A percentile compares a stretch with the other conserved stretches of the same genome.
These are phyloP conservation scores for Xylaria cubensis DNA, from an alignment of 495 filamentous ascomycete species.

Conservation along the genomic window DNA sequence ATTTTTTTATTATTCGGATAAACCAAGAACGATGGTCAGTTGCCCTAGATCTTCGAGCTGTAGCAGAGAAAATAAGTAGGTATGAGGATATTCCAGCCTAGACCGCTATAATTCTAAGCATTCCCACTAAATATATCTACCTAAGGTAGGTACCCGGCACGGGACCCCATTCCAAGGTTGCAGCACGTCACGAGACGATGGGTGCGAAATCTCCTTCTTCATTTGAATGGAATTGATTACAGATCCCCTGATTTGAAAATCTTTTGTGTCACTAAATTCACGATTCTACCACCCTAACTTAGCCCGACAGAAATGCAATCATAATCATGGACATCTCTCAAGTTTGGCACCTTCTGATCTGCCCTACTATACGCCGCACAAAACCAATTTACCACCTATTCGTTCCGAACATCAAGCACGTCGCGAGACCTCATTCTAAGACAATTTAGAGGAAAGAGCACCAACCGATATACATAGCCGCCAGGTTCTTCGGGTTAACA, in stretches of 20 bases:
- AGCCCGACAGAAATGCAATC: not conserved
- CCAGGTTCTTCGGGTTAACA: slow-evolving; percentile 74
- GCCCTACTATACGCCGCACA: not conserved
- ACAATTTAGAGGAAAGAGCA: slow-evolving; percentile 79
- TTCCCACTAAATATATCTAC: not conserved
- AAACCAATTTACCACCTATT: not conserved
- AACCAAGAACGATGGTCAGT: not conserved
- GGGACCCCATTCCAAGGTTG: not conserved
- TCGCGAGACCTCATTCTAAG: not conserved
- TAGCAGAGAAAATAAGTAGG: not conserved
- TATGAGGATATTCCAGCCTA: not conserved
- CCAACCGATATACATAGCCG: slow-evolving; percentile 98
- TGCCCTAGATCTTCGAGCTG: not conserved
- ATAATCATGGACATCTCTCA: not conserved
- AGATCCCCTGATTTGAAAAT: not conserved
- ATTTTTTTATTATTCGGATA: not conserved
- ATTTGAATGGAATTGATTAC: not conserved
- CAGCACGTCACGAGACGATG: not conserved
- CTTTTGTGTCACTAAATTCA: not conserved
- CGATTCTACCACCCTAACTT: not conserved
- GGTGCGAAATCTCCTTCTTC: not conserved
- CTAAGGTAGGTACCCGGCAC: not conserved
- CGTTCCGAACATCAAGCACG: not conserved
- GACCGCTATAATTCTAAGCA: not conserved
- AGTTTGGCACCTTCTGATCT: not conserved